Conservation (phyloP, 768 basidiomycete species). For the Mycena epipterygia region DNA sequence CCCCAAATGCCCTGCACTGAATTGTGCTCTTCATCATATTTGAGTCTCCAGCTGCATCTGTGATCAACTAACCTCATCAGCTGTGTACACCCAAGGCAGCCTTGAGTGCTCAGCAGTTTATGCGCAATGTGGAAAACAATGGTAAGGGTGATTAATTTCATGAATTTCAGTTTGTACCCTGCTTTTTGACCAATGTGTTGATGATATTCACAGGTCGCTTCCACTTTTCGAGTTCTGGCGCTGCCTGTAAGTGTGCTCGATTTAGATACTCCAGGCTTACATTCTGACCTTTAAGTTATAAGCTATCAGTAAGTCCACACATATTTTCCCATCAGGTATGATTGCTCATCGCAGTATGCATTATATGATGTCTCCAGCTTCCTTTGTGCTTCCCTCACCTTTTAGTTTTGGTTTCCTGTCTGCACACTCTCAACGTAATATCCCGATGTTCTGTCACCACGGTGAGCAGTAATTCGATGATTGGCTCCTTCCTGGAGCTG, state of each 20-base stretch:
- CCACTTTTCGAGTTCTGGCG: not conserved
- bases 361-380: not conserved
- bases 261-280: not conserved
- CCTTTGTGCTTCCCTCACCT: not conserved
- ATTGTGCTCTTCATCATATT: not conserved
- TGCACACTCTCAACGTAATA: not conserved
- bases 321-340: too few species aligned
- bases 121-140: not conserved
- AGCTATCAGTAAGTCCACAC: too few species aligned
- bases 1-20: not conserved
- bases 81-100: not conserved
- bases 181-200: not conserved
- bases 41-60: not conserved
- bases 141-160: not conserved
- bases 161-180: not conserved
- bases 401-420: too few species aligned
- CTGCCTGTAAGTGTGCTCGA: not conserved
- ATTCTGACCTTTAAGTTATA: not conserved
- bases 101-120: not conserved
- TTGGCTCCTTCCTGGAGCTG: not conserved
- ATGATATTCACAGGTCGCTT: not conserved
- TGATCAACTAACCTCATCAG: not conserved
- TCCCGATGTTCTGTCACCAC: not conserved
- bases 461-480: not conserved
- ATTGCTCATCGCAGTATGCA: too few species aligned